Percentiles rank a stretch among this genome's conserved stretches.
Conservation (phyloP, 164 flowering plant genomes). For the Chimonanthus praecox region DNA sequence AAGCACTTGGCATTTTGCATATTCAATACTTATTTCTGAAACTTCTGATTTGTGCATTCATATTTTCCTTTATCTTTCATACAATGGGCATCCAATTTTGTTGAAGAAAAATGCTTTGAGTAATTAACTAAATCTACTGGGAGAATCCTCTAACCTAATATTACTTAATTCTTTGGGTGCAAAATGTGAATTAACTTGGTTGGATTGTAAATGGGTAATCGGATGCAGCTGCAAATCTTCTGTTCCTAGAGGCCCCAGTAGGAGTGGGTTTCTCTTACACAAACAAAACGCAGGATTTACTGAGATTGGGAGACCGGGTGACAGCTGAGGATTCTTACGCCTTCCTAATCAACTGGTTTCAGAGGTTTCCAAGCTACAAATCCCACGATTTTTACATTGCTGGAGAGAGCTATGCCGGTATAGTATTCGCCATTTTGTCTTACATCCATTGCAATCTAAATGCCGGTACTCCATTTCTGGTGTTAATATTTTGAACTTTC, state of each 20-base stretch:
- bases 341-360: constrained; percentile 49
- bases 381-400: constrained; percentile 48
- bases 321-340: constrained; percentile 49
- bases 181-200: not conserved
- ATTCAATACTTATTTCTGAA: too few relatives aligned
- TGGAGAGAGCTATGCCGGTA: constrained; percentile 70
- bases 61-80: too few relatives aligned
- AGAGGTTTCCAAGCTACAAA: constrained; percentile 42
- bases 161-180: too few relatives aligned
- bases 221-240: constrained; percentile 45
- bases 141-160: too few relatives aligned
- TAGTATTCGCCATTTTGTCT: not conserved
- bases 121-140: too few relatives aligned
- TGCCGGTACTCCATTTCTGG: not conserved
- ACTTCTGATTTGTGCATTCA: too few relatives aligned
- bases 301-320: constrained; percentile 34
- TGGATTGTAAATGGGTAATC: not conserved
- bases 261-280: constrained; percentile 65
- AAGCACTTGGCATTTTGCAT: not conserved
- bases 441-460: not conserved
- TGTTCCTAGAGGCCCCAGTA: constrained; percentile 57
- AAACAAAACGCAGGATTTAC: constrained; percentile 36
- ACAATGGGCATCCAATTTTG: too few relatives aligned
- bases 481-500: not conserved
- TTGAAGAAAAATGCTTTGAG: too few relatives aligned